Base-by-base conservation (phyloP, 768 basidiomycete genomes). In the Lactifluus volemus region DNA sequence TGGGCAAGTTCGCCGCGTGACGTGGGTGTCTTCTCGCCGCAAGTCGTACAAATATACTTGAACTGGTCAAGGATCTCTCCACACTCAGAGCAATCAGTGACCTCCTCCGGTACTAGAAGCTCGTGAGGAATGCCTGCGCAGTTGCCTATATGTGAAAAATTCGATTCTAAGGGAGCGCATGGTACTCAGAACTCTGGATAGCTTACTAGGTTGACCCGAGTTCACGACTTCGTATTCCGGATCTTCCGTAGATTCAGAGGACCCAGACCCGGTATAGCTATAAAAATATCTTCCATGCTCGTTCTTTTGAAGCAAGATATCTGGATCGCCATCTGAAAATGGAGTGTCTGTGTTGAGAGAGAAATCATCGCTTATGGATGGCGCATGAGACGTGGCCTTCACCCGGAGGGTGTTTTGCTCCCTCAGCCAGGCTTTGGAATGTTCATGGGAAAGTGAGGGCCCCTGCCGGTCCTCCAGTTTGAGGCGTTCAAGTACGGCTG, bases 1-100 rank as follows among this genome's bases (percentile, higher is more conserved):
- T 63, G 53, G 63, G 63, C 71, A 5, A 70, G 55, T 17, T 36
- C 57, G 14, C 34, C 30, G 12, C 61, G 60, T 5, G 61, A 61
- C 7, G 48, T 52, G 9, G 87, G 81, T 50, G 78, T 73, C 70
- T 85, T 90, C 72, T 90, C 88, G 9, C 92, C 92, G 67, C 94
- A 96, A 25, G 85, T 87, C 4, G 86, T 80, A 68, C 95, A 98
- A 14, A 95, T 86, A 71, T 98, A 97, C 49, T 91, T 85, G 70
- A 96, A 84, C n/a, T 83, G 80, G 54, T 92, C 87, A 19, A 98
- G 75, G 6, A 84, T 68, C 0, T 78, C 71, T 14, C 87, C 88
- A 67, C 95, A 98, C 49, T 83, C 82, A 0, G 92, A 93, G 72
- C 95, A 98, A 52, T 84, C 81, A 1, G 92, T 92, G 17, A 89